Percentiles rank a stretch among this genome's conserved stretches.
Conservation (phyloP, 768 basidiomycete species). For the Pleurotus pulmonarius region DNA sequence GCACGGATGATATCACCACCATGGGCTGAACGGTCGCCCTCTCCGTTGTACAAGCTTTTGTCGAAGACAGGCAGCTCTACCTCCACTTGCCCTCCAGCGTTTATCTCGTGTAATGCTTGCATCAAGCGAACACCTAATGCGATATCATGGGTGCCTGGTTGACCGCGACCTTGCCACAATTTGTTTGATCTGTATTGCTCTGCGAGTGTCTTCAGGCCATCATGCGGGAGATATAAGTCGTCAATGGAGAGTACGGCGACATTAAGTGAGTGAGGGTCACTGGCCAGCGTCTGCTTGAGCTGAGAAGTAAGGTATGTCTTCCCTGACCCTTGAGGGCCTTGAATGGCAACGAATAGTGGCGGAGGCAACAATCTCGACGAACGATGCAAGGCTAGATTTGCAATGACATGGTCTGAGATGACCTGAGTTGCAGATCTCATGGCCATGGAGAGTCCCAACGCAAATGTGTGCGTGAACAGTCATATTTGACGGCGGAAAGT, state of each 20-base stretch:
- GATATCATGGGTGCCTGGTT: constrained; percentile 90
- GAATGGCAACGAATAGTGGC: constrained; percentile 83
- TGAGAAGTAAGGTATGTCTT: constrained; percentile 77
- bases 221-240: constrained; percentile 82
- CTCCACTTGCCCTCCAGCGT: constrained; percentile 3
- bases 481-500: too few species aligned
- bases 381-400: constrained; percentile 1
- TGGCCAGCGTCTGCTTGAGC: constrained; percentile 40
- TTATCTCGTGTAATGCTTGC: constrained; percentile 35
- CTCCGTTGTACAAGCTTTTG: constrained; percentile 75
- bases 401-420: neutral
- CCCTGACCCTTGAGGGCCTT: constrained; percentile 93
- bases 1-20: constrained; percentile 24
- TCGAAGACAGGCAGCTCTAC: constrained; percentile 79
- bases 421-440: neutral
- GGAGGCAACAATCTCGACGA: constrained; percentile 3
- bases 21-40: constrained; percentile 73
- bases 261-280: constrained; percentile 45
- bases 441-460: neutral
- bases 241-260: constrained; percentile 73
- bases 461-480: neutral
- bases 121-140: constrained; percentile 56
- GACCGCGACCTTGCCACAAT: constrained; percentile 81
- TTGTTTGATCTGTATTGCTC: constrained; percentile 50
- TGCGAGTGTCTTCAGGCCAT: constrained; percentile 54